Percentiles rank a stretch among this genome's conserved stretches.
phyloP scores from a whole-genome alignment of 2,329 filamentous ascomycete species.

The Nothophaeocryptopus gaeumannii region DNA sequence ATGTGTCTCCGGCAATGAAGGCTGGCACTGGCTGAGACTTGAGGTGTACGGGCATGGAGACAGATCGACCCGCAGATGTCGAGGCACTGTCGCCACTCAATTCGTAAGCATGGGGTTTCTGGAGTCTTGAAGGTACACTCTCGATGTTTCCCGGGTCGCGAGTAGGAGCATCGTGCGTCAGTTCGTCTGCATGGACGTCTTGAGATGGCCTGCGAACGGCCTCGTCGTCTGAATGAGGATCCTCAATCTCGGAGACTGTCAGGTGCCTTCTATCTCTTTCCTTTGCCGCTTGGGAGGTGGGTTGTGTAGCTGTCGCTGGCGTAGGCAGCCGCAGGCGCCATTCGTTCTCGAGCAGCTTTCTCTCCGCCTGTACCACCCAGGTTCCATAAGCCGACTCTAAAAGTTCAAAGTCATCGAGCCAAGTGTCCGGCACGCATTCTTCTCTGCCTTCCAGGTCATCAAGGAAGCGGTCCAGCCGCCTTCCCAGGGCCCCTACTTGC shows the following conservation, averaged over 20 bases:
- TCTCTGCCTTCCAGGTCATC: slow-evolving; percentile 79
- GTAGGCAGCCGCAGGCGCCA: slow-evolving; percentile 17
- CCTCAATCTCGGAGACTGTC: slow-evolving; percentile 12
- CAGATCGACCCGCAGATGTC: too few species aligned
- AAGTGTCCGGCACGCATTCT: slow-evolving; percentile 79
- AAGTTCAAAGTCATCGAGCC: slow-evolving; percentile 82
- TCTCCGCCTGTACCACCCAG: slow-evolving; percentile 78
- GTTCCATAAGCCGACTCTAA: slow-evolving; percentile 74
- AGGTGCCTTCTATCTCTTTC: background rate
- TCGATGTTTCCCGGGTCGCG: too few species aligned
- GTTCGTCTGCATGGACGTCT: background rate
- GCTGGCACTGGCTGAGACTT: too few species aligned
- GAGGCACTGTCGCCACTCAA: too few species aligned
- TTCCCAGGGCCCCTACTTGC: slow-evolving; percentile 68
- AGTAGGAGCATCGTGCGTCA: too few species aligned
- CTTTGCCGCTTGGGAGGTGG: background rate
- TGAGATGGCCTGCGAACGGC: slow-evolving; percentile 15
- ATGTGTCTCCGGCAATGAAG: too few species aligned
- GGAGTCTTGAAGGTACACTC: too few species aligned
- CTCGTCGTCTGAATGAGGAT: slow-evolving; percentile 14
- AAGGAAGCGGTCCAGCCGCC: slow-evolving; percentile 77
- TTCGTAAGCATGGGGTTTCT: too few species aligned
- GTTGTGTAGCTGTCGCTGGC: background rate
- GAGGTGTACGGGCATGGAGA: too few species aligned
- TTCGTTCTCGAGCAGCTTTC: slow-evolving; percentile 67